phyloP scores from a whole-genome alignment of 2,329 filamentous ascomycete species.

The Arthrobotrys musiformis region DNA sequence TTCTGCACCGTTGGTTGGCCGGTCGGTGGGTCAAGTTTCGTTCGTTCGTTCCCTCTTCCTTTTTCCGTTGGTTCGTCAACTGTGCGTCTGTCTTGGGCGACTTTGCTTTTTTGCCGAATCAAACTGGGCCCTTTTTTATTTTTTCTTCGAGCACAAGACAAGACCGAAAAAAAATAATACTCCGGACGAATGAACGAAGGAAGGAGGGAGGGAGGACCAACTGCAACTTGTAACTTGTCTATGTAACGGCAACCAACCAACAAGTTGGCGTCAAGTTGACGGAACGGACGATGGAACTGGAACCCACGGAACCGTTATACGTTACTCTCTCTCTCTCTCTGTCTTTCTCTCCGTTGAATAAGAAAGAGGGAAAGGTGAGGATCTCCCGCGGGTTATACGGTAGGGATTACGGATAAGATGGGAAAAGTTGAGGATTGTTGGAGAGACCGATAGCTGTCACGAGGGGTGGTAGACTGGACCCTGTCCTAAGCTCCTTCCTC shows the following conservation, averaged over 20 bases:
- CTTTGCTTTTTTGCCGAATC: constrained; percentile 49
- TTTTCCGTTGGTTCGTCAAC: background rate
- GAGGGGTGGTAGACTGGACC: background rate
- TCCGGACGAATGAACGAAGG: constrained; percentile 7
- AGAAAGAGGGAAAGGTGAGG: background rate
- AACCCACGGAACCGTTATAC: background rate
- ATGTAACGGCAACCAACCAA: background rate
- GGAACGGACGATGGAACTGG: background rate
- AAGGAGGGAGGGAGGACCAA: background rate
- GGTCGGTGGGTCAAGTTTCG: background rate
- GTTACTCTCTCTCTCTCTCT: too few species aligned
- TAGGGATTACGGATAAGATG: background rate
- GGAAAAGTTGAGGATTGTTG: background rate
- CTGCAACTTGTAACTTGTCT: background rate
- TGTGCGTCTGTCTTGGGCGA: constrained; percentile 13
- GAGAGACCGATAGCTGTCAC: constrained; percentile 9
- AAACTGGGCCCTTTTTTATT: background rate
- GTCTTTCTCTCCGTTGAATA: too few species aligned
- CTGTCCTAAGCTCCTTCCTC: background rate
- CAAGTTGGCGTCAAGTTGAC: background rate
- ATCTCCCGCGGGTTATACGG: background rate
- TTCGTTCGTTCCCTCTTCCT: background rate
- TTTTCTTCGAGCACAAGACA: background rate
- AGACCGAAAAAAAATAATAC: too few species aligned
- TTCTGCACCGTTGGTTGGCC: background rate